Evolutionary conservation across 2,329 filamentous ascomycete genomes (phyloP), one percentile per base, ranked within the genome.

Genomic region (Penicillium sp.): DNA sequence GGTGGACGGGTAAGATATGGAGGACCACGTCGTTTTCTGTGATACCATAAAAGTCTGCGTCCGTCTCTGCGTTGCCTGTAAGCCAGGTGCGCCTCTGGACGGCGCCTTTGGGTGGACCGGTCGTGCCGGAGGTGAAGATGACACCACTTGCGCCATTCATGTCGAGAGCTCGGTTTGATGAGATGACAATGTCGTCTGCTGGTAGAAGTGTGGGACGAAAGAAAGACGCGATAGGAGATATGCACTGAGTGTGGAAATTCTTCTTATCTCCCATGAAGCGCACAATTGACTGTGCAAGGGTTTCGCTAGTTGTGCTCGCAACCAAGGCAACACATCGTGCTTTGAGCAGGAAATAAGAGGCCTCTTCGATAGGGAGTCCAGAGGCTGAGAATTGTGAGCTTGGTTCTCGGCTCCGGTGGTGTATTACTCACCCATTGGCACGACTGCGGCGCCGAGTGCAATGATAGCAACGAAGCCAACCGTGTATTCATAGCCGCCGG

Each of bases 1-100:
- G 76, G 47, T 78, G 76, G 1, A 79, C 71, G 0, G 76, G 76
- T 4, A 78, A 65, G 0, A 77, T 61, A 46, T 79, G 76, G 16
- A 78, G 72, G 0, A 78, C 56, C 5, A 60, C 62, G 20, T 71
- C 63, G 6, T 63, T 56, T 11, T 69, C 64, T 6, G 64, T 64
- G 14, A 65, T 63, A 28, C 58, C 35, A 56, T 69, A 68, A 13
- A 75, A 73, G 51, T 77, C 76, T 11, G 69, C 60, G 10, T 63
- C 60, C 9, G 57, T 51, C 36, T 65, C 63, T 5, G 60, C 60
- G 9, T 55, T 62, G 1, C 55, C 57, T 2, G 53, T 58, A 5
- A 65, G 60, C 51, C 70, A 71, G 39, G 67, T 69, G 35, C 72
- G 69, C 8, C 70, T 70, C 2, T 71, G 70, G 9, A 74, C 68